These are phyloP conservation scores for Geosiphon pyriformis DNA, from an alignment of 192 early-diverging fungal genomes.

Conservation along the genomic window DNA sequence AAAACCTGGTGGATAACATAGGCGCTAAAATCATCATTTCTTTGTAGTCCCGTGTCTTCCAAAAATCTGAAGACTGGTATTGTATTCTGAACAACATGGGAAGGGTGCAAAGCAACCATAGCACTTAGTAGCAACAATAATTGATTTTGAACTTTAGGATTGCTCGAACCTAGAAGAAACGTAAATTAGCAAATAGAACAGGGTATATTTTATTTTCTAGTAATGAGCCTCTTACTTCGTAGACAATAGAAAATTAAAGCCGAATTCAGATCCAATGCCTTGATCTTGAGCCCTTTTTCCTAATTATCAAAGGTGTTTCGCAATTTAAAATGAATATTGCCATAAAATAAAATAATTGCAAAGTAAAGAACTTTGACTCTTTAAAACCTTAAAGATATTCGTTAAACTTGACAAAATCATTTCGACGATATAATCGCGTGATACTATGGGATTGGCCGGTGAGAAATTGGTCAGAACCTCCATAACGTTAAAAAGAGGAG, in stretches of 20 bases:
- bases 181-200: too few species aligned
- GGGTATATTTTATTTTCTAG: too few species aligned
- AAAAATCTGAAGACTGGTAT: slow-evolving; percentile 99
- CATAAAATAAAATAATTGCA: slow-evolving; percentile 49
- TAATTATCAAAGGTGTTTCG: too few species aligned
- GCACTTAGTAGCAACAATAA: slow-evolving; percentile 81
- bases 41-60: slow-evolving; percentile 91
- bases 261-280: too few species aligned
- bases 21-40: slow-evolving; percentile 96
- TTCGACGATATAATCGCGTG: slow-evolving; percentile 85
- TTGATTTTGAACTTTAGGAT: slow-evolving; percentile 93
- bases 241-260: too few species aligned
- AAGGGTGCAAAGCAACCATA: slow-evolving; percentile 74
- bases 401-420: slow-evolving; percentile 67
- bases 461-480: slow-evolving; percentile 53
- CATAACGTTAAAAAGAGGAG: slow-evolving; percentile 69
- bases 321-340: slow-evolving; percentile 29
- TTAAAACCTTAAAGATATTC: slow-evolving; percentile 38
- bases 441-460: slow-evolving; percentile 42
- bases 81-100: slow-evolving; percentile 82
- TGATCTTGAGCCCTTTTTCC: too few species aligned
- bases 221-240: too few species aligned
- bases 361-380: slow-evolving; percentile 28
- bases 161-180: slow-evolving; percentile 82
- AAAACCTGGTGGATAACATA: slow-evolving; percentile 89